Percentiles rank a stretch among this genome's conserved stretches.
phyloP scores from a whole-genome alignment of 352 stramenopile species.

The Globisporangium cederbergense region DNA sequence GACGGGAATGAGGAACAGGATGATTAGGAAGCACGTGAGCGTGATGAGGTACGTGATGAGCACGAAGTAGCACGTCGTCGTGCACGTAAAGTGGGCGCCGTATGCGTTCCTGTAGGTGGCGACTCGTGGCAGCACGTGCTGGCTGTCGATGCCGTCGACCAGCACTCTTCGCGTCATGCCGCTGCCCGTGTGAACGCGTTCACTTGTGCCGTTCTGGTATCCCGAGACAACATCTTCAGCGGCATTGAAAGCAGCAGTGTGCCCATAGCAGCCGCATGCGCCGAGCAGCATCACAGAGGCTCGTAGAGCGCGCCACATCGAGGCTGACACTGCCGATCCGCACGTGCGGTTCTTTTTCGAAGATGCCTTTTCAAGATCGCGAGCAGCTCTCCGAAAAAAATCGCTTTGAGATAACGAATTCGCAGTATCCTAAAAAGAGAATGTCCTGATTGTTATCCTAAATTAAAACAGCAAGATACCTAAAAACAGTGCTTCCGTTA shows the following conservation, averaged over 20 bases:
- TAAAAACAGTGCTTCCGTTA: no score
- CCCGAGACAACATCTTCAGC: background rate
- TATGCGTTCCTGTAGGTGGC: slow-evolving; percentile 59
- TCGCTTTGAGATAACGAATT: background rate
- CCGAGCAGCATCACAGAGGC: background rate
- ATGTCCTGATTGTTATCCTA: no score
- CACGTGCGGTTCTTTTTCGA: background rate
- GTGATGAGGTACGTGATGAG: slow-evolving; percentile 28
- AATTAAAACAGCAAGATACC: no score
- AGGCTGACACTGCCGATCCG: background rate
- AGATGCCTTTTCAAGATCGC: slow-evolving; percentile 7
- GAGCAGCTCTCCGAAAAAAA: background rate
- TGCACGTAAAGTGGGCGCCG: slow-evolving; percentile 49
- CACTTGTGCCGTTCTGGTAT: background rate
- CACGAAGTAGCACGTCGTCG: slow-evolving; percentile 42
- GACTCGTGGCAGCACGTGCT: slow-evolving; percentile 14
- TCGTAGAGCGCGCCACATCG: background rate
- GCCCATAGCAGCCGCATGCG: background rate
- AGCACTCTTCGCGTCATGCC: background rate
- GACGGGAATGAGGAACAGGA: slow-evolving; percentile 51
- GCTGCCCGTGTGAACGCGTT: background rate
- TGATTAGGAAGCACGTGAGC: slow-evolving; percentile 27
- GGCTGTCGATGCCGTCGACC: slow-evolving; percentile 1
- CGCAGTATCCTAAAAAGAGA: no score
- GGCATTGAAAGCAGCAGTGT: background rate